These are phyloP conservation scores for Colletotrichum echinochloae DNA, from an alignment of 2,329 filamentous ascomycete genomes.

Conservation along the genomic window DNA sequence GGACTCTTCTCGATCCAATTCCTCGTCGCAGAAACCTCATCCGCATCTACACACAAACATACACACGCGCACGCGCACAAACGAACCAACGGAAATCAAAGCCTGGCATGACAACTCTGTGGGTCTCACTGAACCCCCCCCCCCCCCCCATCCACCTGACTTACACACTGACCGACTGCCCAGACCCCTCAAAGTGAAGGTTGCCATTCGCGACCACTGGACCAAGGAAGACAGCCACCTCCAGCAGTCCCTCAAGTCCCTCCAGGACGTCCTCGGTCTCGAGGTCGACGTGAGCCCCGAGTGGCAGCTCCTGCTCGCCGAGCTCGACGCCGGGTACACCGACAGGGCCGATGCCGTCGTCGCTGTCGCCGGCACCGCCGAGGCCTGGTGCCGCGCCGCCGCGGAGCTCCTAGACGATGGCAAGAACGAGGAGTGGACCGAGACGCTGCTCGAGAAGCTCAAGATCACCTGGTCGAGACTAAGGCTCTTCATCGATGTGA, in stretches of 20 bases:
- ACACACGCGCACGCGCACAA: too few species aligned
- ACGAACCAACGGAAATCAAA: neutral
- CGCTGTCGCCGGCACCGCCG: conserved; percentile 52
- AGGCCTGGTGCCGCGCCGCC: conserved; percentile 55
- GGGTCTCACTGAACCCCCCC: neutral
- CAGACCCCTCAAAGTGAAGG: conserved; percentile 58
- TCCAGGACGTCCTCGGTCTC: conserved; percentile 54
- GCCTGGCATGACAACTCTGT: conserved; percentile 28
- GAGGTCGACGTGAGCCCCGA: conserved; percentile 55
- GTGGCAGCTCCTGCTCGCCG: conserved; percentile 56
- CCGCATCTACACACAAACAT: neutral
- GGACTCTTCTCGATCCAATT: neutral
- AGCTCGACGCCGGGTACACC: conserved; percentile 52
- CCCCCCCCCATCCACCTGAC: neutral
- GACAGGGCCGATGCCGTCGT: conserved; percentile 56
- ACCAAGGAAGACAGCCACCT: conserved; percentile 49
- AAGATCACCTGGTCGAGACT: conserved; percentile 45
- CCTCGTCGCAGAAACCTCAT: neutral
- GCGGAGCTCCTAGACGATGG: conserved; percentile 56
- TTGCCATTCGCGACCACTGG: conserved; percentile 59
- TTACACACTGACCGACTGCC: conserved; percentile 2
- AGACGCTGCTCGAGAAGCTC: conserved; percentile 55
- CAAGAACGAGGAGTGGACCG: conserved; percentile 54
- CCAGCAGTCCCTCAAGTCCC: conserved; percentile 48
- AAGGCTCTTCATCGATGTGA: conserved; percentile 53